Conservation (phyloP, 2,329 filamentous ascomycete genomes). For the Teratosphaeria nubilosa region DNA sequence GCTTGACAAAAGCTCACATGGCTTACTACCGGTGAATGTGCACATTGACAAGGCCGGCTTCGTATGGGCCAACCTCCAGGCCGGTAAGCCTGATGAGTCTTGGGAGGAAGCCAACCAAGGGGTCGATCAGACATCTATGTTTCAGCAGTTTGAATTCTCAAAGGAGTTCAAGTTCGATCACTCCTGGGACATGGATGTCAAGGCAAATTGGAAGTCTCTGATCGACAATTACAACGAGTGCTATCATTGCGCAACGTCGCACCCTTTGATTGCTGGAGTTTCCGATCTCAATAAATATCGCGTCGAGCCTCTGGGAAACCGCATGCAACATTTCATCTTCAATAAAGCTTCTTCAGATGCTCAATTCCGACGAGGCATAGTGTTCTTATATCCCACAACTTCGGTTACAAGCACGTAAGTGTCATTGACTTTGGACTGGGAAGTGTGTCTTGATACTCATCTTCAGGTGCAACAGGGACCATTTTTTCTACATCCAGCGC, state of each 20-base stretch:
- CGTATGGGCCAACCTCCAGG: neutral
- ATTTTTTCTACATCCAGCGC: neutral
- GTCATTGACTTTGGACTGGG: neutral
- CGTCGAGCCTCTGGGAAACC: neutral
- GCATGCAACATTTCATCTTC: neutral
- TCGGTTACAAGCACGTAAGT: neutral
- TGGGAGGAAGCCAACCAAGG: neutral
- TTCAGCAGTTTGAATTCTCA: conserved; percentile 35
- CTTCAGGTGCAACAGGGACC: neutral
- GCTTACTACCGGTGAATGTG: neutral
- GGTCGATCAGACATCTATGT: neutral
- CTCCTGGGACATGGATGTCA: conserved; percentile 7
- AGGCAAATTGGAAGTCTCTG: neutral
- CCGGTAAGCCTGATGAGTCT: neutral
- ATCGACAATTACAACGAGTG: conserved; percentile 1
- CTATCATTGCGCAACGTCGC: neutral
- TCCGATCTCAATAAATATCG: neutral
- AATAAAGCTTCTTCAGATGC: neutral
- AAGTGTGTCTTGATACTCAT: neutral
- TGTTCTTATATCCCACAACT: neutral
- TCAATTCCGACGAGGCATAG: neutral
- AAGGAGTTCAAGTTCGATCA: conserved; percentile 36
- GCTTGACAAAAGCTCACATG: neutral
- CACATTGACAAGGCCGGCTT: neutral
- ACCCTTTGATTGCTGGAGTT: neutral